phyloP scores from a whole-genome alignment of 352 stramenopile genomes.

The Phytophthora hibernalis region DNA sequence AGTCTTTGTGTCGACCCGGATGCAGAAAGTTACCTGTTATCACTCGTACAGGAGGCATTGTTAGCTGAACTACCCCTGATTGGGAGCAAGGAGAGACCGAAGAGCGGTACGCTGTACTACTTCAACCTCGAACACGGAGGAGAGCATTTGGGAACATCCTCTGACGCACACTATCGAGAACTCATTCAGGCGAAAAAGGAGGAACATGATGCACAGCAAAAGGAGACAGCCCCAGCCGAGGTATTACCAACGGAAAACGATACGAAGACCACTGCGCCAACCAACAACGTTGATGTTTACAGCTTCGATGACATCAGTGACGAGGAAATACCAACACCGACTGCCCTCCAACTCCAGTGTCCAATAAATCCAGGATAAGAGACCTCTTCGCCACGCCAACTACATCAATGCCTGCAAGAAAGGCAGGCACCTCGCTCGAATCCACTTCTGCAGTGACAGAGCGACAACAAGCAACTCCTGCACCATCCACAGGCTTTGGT shows the following conservation, averaged over 20 bases:
- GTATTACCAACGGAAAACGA: constrained; percentile 7
- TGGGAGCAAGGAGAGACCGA: constrained; percentile 76
- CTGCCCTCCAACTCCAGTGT: constrained; percentile 3
- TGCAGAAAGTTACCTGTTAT: constrained; percentile 49
- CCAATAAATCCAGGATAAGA: constrained; percentile 33
- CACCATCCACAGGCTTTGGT: constrained; percentile 27
- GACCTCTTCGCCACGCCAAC: constrained; percentile 33
- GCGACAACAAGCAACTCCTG: constrained; percentile 11
- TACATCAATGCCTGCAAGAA: constrained; percentile 9
- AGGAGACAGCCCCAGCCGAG: constrained; percentile 7
- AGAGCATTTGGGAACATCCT: constrained; percentile 75
- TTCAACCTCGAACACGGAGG: constrained; percentile 63
- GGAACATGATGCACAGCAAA: constrained; percentile 33
- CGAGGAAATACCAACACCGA: constrained; percentile 31
- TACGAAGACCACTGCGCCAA: constrained; percentile 1
- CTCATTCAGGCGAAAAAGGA: constrained; percentile 53
- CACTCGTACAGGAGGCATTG: constrained; percentile 62
- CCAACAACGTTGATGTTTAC: constrained; percentile 48
- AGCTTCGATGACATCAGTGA: constrained; percentile 58
- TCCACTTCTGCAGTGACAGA: constrained; percentile 3
- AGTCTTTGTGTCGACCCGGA: constrained; percentile 68
- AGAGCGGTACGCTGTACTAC: constrained; percentile 74
- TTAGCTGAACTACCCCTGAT: constrained; percentile 55
- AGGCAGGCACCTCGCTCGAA: constrained; percentile 7
- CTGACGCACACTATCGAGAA: constrained; percentile 62